Conservation (phyloP, 2,329 filamentous ascomycete genomes). For the Ophiostoma fasciatum region DNA sequence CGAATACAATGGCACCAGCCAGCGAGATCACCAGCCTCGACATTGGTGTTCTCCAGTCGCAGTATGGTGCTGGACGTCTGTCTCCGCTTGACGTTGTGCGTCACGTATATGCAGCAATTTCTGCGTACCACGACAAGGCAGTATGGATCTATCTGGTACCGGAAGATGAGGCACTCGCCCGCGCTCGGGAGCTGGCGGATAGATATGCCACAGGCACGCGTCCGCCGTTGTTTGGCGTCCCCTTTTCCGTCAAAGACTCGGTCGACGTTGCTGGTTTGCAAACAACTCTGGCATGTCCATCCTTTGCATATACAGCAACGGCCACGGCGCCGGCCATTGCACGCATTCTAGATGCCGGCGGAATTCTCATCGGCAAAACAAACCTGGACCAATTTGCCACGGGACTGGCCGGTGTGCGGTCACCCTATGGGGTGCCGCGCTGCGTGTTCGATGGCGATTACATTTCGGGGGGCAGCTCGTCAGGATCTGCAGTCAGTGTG, state of each 20-base stretch:
- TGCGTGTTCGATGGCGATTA: constrained; percentile 17
- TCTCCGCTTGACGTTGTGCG: too few species aligned
- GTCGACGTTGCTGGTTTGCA: constrained; percentile 34
- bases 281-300: constrained; percentile 36
- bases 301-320: constrained; percentile 31
- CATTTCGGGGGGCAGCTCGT: constrained; percentile 36
- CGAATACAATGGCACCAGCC: too few species aligned
- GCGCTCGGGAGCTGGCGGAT: too few species aligned
- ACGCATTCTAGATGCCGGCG: constrained; percentile 33
- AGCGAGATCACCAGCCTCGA: too few species aligned
- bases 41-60: too few species aligned
- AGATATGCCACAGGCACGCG: too few species aligned
- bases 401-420: constrained; percentile 39
- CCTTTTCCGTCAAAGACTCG: constrained; percentile 42
- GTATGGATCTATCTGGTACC: too few species aligned
- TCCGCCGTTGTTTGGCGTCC: constrained; percentile 38
- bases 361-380: constrained; percentile 40
- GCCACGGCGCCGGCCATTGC: constrained; percentile 30
- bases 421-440: constrained; percentile 36
- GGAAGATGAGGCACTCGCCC: too few species aligned
- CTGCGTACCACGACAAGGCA: too few species aligned
- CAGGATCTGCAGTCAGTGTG: constrained; percentile 39
- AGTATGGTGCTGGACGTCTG: too few species aligned
- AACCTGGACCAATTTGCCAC: constrained; percentile 49
- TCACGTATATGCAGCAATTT: too few species aligned